Base-by-base conservation (phyloP, 73 alveolate genomes). In the Paraurostyla sp. region DNA sequence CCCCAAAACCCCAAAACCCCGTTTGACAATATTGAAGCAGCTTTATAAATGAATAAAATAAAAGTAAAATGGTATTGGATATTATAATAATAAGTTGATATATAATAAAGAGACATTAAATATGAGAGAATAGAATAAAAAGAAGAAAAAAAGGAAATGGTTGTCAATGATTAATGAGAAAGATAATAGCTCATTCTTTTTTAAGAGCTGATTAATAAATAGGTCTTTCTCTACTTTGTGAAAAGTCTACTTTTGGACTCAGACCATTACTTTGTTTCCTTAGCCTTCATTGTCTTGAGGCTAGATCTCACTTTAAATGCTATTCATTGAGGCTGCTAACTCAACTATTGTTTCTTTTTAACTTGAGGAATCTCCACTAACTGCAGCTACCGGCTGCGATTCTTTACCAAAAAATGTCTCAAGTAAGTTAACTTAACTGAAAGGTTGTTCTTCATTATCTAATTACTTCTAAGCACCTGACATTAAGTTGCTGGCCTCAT, bases 371-470 rank as follows among this genome's bases (percentile, higher is more conserved):
- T 65, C 58, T 65, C 82, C 41, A 38, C 82, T 65, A 2, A 65
- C 25, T 2, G 82, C 82, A 65, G 58, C 41, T 65, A 16, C 58
- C 82, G 82, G 82, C 82, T 65, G 82, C 41, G 82, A 4, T 1
- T 65, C 82, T 23, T 15, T 36, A 65, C 60, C 82, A 65, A 65
- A 65, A 35, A 65, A 65, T 38, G 58, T 65, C 82, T 65, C 82
- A 65, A 65, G 82, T 22, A 65, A 65, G 58, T 65, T 65, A 35
- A 65, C 82, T 22, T 38, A 4, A 65, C 7, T 65, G 82, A 65
- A 65, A 15, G 82, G 58, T 22, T 30, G 60, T 65, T 18, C 27
- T 65, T 65, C 82, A 4, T 40, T 65, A 15, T 16, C 82, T 35
- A 30, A 65, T 65, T 38, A 20, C 41, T 36, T 35, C 32, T 33